Conservation (phyloP, 2,329 filamentous ascomycete genomes). For the Aspergillus chevalieri region DNA sequence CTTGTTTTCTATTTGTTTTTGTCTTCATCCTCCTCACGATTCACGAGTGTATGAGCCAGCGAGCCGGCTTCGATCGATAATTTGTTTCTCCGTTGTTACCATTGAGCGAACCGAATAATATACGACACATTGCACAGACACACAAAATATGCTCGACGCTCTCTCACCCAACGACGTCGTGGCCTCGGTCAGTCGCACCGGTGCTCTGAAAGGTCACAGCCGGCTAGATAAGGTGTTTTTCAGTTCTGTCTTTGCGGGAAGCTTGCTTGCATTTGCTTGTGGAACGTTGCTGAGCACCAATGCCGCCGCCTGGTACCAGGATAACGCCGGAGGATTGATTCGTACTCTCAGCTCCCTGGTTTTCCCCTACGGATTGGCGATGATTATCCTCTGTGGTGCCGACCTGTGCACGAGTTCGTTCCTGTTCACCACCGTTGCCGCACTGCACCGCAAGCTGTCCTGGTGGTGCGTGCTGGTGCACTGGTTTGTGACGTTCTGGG, state of each 20-base stretch:
- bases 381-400: slow-evolving; percentile 45
- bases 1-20: background rate
- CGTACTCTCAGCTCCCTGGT: slow-evolving; percentile 41
- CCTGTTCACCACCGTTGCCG: slow-evolving; percentile 43
- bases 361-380: slow-evolving; percentile 47
- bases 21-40: background rate
- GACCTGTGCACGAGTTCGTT: slow-evolving; percentile 46
- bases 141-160: slow-evolving; percentile 24
- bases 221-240: slow-evolving; percentile 49
- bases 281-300: slow-evolving; percentile 43
- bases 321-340: slow-evolving; percentile 45
- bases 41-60: background rate
- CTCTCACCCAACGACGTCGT: slow-evolving; percentile 47
- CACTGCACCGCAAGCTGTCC: slow-evolving; percentile 37
- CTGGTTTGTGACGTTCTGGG: slow-evolving; percentile 45
- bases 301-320: slow-evolving; percentile 43
- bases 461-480: slow-evolving; percentile 33
- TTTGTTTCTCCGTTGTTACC: background rate
- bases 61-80: background rate
- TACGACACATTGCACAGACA: too few species aligned
- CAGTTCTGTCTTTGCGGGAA: slow-evolving; percentile 47
- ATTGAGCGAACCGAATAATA: too few species aligned
- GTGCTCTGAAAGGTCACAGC: slow-evolving; percentile 49
- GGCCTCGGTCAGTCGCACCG: slow-evolving; percentile 47
- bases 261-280: slow-evolving; percentile 48